Evolutionary conservation across 1,139 yeast genomes (phyloP).

Genomic region (Suhomyces guaymorum): DNA sequence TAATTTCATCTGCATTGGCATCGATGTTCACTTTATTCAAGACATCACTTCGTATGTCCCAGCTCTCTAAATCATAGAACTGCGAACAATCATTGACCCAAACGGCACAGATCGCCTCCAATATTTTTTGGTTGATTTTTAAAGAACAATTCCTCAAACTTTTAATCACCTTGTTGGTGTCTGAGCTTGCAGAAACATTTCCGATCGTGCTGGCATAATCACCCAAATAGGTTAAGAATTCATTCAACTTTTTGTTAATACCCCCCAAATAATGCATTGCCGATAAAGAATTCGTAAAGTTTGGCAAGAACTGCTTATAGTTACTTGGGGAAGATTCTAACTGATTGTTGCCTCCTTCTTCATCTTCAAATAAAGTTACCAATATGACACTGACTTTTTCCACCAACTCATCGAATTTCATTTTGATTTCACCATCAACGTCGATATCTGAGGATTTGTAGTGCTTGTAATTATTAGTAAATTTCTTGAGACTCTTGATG

Average conservation of each 20-base stretch:
- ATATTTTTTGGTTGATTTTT: constrained; percentile 39
- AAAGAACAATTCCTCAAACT: constrained; percentile 34
- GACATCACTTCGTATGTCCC: constrained; percentile 31
- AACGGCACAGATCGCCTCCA: constrained; percentile 48
- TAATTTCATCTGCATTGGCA: constrained; percentile 5
- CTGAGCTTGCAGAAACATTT: constrained; percentile 32
- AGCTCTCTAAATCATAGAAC: constrained; percentile 45
- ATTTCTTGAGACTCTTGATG: constrained; percentile 32
- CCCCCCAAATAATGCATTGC: constrained; percentile 39
- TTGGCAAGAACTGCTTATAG: constrained; percentile 42
- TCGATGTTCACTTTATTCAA: constrained; percentile 12
- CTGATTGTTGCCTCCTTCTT: constrained; percentile 30
- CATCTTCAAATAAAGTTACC: constrained; percentile 34
- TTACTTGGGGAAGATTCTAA: constrained; percentile 40
- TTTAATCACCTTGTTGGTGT: constrained; percentile 42
- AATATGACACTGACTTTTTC: constrained; percentile 30
- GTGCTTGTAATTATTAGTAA: constrained; percentile 42
- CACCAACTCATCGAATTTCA: constrained; percentile 28
- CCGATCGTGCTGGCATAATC: constrained; percentile 36
- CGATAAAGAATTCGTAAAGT: constrained; percentile 45
- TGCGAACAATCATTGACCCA: constrained; percentile 54
- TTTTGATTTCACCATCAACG: constrained; percentile 30
- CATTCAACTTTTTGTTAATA: constrained; percentile 32
- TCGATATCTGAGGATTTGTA: constrained; percentile 35
- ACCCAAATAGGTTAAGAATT: constrained; percentile 37